These are phyloP conservation scores for Apocynum venetum DNA, from an alignment of 257 asterid genomes.

Conservation along the genomic window DNA sequence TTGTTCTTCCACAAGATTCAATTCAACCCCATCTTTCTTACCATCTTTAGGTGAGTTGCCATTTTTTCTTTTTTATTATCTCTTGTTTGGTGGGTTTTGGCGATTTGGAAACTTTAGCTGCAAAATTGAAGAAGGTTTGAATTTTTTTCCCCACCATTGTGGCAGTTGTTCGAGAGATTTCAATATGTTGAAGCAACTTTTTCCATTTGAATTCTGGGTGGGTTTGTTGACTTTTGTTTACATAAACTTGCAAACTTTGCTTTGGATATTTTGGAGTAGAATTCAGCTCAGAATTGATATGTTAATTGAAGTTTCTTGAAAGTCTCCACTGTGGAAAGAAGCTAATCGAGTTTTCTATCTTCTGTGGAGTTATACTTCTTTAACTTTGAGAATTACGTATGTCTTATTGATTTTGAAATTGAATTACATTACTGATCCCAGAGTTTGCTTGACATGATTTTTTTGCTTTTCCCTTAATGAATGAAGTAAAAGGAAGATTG, in stretches of 20 bases:
- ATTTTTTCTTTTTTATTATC: background rate
- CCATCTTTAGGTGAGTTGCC: constrained; percentile 41
- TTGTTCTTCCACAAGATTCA: constrained; percentile 31
- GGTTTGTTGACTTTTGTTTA: background rate
- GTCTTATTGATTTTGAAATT: background rate
- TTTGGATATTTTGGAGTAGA: background rate
- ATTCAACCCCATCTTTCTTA: constrained; percentile 18
- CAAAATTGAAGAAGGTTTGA: constrained; percentile 3
- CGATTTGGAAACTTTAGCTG: background rate
- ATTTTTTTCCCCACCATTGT: background rate
- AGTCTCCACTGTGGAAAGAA: background rate
- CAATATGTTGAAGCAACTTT: background rate
- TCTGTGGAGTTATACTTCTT: background rate
- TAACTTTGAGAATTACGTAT: background rate
- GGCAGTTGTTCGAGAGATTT: background rate
- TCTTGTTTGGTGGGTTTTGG: background rate
- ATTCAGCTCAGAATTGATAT: background rate
- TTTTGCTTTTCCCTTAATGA: background rate
- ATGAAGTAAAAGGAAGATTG: background rate
- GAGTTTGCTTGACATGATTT: background rate
- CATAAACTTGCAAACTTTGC: background rate
- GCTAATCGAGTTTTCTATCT: background rate
- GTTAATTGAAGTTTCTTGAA: background rate
- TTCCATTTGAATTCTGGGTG: background rate
- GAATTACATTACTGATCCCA: background rate